These are phyloP conservation scores for Phlebiopsis flavidoalba DNA, from an alignment of 768 basidiomycete genomes.

Conservation along the genomic window DNA sequence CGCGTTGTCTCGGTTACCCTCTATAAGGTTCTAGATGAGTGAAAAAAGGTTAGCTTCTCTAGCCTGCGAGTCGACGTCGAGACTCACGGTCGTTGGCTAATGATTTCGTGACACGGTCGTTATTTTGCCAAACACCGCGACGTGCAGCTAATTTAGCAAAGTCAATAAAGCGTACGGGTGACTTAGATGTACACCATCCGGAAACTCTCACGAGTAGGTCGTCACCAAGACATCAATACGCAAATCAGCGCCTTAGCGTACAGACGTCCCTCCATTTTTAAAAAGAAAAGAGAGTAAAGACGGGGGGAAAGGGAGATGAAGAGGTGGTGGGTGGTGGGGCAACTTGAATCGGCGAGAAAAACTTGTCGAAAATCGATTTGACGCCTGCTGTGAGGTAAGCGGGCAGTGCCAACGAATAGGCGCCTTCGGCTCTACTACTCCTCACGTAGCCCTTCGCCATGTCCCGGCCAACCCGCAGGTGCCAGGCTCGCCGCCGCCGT, in stretches of 20 bases:
- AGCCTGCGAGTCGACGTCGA: not conserved
- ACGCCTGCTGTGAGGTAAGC: constrained; percentile 55
- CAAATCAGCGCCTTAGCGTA: constrained; percentile 95
- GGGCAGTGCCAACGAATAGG: constrained; percentile 17
- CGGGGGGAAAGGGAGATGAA: constrained; percentile 15
- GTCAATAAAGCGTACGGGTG: constrained; percentile 17
- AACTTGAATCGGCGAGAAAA: constrained; percentile 27
- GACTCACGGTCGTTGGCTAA: constrained; percentile 92
- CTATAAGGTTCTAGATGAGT: constrained; percentile 34
- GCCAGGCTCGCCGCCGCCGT: constrained; percentile 10
- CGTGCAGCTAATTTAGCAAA: constrained; percentile 60
- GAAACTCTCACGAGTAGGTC: constrained; percentile 87
- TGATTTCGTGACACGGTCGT: constrained; percentile 99
- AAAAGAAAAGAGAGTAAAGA: constrained; percentile 28
- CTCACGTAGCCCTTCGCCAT: constrained; percentile 14
- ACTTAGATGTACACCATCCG: not conserved
- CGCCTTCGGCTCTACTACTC: constrained; percentile 22
- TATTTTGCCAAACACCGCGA: constrained; percentile 99
- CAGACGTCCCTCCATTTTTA: constrained; percentile 86
- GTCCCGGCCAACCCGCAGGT: constrained; percentile 18
- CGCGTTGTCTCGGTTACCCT: constrained; percentile 99
- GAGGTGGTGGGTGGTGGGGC: constrained; percentile 18
- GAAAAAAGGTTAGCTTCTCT: too few relatives aligned
- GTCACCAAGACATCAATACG: constrained; percentile 97
- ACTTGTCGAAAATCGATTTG: constrained; percentile 39